phyloP scores from a whole-genome alignment of 176 grass and related monocot species.

The Pontederia crassipes region DNA sequence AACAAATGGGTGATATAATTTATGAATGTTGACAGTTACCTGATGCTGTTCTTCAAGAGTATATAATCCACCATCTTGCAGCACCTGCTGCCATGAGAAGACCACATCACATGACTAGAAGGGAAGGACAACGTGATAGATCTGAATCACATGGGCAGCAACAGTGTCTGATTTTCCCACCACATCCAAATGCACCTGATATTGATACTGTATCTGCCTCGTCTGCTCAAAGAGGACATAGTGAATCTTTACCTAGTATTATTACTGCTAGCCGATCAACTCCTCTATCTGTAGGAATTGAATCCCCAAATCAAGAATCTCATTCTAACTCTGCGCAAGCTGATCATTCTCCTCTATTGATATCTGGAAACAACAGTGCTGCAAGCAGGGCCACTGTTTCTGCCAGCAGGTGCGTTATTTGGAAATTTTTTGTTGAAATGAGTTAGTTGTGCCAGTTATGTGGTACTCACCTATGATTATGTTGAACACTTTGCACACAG shows the following conservation, averaged over 20 bases:
- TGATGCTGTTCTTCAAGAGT: constrained; percentile 77
- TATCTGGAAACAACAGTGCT: constrained; percentile 39
- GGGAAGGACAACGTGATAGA: constrained; percentile 52
- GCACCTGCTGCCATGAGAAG: constrained; percentile 61
- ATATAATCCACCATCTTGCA: constrained; percentile 74
- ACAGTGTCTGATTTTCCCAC: constrained; percentile 52
- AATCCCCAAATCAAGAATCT: constrained; percentile 24
- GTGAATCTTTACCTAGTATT: constrained; percentile 28
- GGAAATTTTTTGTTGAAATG: neutral
- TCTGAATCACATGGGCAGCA: constrained; percentile 34
- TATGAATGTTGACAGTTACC: constrained; percentile 33
- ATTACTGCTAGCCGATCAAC: constrained; percentile 27
- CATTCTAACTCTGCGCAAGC: constrained; percentile 32
- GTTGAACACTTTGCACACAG: constrained; percentile 14
- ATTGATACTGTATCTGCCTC: constrained; percentile 33
- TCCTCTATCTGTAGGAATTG: constrained; percentile 25
- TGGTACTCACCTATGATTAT: constrained; percentile 10
- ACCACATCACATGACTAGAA: constrained; percentile 52
- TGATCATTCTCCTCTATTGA: constrained; percentile 38
- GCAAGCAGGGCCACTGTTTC: constrained; percentile 44
- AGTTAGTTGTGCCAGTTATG: constrained; percentile 1
- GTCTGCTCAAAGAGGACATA: constrained; percentile 29
- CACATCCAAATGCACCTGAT: constrained; percentile 28
- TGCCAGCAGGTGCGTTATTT: constrained; percentile 26
- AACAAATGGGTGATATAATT: constrained; percentile 10